A percentile compares a stretch with the other conserved stretches of the same genome.
Evolutionary conservation across 179 eudicot species (phyloP).

Genomic region (Pouteria campechiana): DNA sequence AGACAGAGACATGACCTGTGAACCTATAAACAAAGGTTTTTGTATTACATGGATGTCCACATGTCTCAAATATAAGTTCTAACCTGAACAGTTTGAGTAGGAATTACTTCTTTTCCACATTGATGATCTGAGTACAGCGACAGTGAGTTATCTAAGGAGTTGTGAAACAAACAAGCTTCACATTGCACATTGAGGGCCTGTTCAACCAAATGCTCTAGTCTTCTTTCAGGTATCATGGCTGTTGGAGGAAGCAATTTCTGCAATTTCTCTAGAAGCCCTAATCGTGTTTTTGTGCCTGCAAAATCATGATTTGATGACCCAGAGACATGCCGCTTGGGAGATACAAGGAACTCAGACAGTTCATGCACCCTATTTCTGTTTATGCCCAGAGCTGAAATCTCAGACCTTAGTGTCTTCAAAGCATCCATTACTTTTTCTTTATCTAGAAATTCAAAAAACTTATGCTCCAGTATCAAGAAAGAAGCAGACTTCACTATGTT

Average conservation of each 20-base stretch:
- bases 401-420: conserved; percentile 43
- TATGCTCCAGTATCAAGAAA: conserved; percentile 60
- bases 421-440: conserved; percentile 39
- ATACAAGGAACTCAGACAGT: conserved; percentile 40
- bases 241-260: conserved; percentile 51
- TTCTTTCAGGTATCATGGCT: conserved; percentile 49
- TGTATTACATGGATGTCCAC: too few species aligned
- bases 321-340: conserved; percentile 15
- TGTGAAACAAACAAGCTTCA: conserved; percentile 48
- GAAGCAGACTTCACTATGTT: conserved; percentile 30
- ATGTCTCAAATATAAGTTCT: background rate
- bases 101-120: conserved; percentile 64
- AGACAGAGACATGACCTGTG: too few species aligned
- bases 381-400: conserved; percentile 43
- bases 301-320: conserved; percentile 3
- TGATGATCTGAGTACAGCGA: conserved; percentile 62
- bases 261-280: conserved; percentile 42
- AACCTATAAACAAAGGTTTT: too few species aligned
- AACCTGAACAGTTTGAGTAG: conserved; percentile 63
- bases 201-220: conserved; percentile 54
- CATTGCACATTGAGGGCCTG: conserved; percentile 62
- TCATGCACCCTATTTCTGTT: conserved; percentile 47
- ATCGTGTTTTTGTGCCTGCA: conserved; percentile 11
- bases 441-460: conserved; percentile 45
- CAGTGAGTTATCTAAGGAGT: conserved; percentile 37